Evolutionary conservation across 441 rosid species (phyloP).

Genomic region (Erysimum cheiri): DNA sequence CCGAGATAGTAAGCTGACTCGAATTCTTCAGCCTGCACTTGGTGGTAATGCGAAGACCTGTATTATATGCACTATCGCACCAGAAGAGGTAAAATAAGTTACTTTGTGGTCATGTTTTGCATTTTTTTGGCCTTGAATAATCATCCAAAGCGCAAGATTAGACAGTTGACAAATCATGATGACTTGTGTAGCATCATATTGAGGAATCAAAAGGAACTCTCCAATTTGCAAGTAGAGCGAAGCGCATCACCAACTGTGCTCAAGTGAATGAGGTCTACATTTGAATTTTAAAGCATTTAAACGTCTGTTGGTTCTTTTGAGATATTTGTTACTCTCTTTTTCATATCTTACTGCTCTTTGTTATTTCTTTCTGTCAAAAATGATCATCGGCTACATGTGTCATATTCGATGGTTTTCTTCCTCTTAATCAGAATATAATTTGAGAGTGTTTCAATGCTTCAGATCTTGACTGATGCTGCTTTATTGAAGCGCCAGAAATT

Average conservation of each 20-base stretch:
- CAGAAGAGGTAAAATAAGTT: slow-evolving; percentile 75
- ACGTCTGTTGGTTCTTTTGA: not conserved
- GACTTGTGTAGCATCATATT: slow-evolving; percentile 66
- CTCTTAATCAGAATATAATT: slow-evolving; percentile 23
- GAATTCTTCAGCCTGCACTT: slow-evolving; percentile 95
- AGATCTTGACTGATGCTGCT: slow-evolving; percentile 97
- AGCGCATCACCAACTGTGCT: slow-evolving; percentile 87
- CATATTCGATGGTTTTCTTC: slow-evolving; percentile 3
- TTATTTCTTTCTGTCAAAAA: not conserved
- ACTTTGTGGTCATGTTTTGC: not conserved
- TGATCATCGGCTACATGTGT: not conserved
- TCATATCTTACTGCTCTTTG: not conserved
- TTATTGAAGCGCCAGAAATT: slow-evolving; percentile 85
- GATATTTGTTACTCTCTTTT: not conserved
- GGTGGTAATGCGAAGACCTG: slow-evolving; percentile 98
- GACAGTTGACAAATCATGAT: not conserved
- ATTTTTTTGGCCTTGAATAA: not conserved
- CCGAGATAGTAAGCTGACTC: slow-evolving; percentile 96
- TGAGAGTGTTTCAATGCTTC: slow-evolving; percentile 41
- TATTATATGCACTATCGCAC: slow-evolving; percentile 91
- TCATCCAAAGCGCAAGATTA: slow-evolving; percentile 2
- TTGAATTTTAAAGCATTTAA: slow-evolving; percentile 10
- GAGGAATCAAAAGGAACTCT: slow-evolving; percentile 97
- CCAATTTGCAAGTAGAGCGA: slow-evolving; percentile 95
- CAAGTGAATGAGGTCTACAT: slow-evolving; percentile 89